Evolutionary conservation across 2,329 filamentous ascomycete species (phyloP), one percentile per base, ranked within the genome.

Genomic region (Calycina marina): DNA sequence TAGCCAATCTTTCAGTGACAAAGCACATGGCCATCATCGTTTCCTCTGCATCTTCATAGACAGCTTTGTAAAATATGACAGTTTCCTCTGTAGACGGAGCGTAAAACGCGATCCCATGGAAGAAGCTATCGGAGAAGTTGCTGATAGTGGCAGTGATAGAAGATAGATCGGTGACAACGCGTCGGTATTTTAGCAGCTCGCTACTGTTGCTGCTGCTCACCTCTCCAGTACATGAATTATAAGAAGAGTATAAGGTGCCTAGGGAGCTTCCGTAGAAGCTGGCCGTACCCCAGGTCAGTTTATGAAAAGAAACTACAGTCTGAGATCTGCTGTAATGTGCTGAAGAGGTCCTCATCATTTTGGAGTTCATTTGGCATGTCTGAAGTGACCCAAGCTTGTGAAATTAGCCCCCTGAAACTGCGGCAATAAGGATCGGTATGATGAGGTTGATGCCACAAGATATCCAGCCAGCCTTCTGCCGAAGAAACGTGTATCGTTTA

Each of bases 401-500:
- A 14, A 45, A 15, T 15, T 41, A 43, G 18, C 44, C 72, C 3
- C 74, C 69, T 4, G 77, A 50, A 2, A 68, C 72, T 14, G 69
- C 64, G 3, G 70, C 66, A 28, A 49, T 42, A 20, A 72, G 59
- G 37, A 78, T 62, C 0, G 73, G 72, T 15, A 77, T 65, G 1
- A 74, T 45, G 3, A 75, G 47, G 14, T 69, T 71, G 8, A 64
- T 68, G 9, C 67, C 45, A 41, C 72, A 74, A 1, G 72, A 71
- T 40, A 75, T 60, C 37, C 61, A 66, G 6, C 44, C 43, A 3
- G 43, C 34, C 42, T 74, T 76, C 15, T 72, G 63, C 18, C 62
- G 58, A 9, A 76, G 52, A 15, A 78, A 69, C 0, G 63, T 69
- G 30, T 63, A 55, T 36, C 73, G 59, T 46, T 78, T 78, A 27